A percentile compares a stretch with the other conserved stretches of the same genome.
Evolutionary conservation across 2,329 filamentous ascomycete genomes (phyloP).

Genomic region (Cercospora sp.): DNA sequence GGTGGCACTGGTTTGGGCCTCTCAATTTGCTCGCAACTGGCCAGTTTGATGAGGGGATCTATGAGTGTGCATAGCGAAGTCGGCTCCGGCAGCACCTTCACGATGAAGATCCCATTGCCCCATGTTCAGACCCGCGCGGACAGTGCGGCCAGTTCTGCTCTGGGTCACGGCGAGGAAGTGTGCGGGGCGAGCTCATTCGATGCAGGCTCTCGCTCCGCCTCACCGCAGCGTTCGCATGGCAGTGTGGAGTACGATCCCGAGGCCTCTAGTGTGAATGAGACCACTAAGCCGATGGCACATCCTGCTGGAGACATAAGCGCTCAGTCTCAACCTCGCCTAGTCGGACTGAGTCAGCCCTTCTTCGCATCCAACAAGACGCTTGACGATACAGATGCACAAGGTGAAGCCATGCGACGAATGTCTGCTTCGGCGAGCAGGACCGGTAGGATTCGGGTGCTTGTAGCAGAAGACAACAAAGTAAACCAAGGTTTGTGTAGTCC

Average conservation of each 20-base stretch:
- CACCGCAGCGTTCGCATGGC: conserved; percentile 17
- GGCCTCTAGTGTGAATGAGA: conserved; percentile 28
- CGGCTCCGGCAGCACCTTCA: conserved; percentile 77
- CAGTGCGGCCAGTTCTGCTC: conserved; percentile 46
- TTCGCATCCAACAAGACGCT: conserved; percentile 58
- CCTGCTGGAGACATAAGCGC: conserved; percentile 44
- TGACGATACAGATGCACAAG: conserved; percentile 59
- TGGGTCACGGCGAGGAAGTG: conserved; percentile 27
- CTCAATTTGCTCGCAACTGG: conserved; percentile 85
- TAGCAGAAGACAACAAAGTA: conserved; percentile 75
- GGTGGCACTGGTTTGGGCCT: conserved; percentile 85
- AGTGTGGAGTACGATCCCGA: conserved; percentile 23
- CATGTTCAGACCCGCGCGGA: conserved; percentile 69
- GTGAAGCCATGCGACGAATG: conserved; percentile 65
- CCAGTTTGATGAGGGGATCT: conserved; percentile 76
- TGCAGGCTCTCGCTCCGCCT: conserved; percentile 12
- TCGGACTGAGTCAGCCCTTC: conserved; percentile 81
- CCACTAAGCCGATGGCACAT: conserved; percentile 18
- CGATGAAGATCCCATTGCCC: conserved; percentile 76
- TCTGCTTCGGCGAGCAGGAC: conserved; percentile 59
- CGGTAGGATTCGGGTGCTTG: conserved; percentile 73
- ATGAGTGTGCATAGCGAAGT: conserved; percentile 71
- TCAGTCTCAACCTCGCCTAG: conserved; percentile 72
- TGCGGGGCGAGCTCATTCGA: conserved; percentile 25
- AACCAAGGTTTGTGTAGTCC: conserved; percentile 45